phyloP scores from a whole-genome alignment of 768 basidiomycete genomes.

The Gautieria morchelliformis region DNA sequence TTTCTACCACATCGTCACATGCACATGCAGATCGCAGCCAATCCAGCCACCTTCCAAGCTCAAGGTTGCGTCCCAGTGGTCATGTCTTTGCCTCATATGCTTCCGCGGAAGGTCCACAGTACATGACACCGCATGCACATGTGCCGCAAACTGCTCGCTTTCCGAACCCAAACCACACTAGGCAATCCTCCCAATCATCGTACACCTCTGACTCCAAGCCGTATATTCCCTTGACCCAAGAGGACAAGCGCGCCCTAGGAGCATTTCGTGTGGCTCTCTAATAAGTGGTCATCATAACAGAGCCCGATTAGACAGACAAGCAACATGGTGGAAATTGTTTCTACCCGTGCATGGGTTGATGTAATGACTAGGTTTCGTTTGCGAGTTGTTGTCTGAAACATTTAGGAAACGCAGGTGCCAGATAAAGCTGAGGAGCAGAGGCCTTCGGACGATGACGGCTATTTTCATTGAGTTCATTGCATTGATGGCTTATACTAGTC shows the following conservation, averaged over 20 bases:
- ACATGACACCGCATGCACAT: constrained; percentile 4
- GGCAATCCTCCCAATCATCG: constrained; percentile 11
- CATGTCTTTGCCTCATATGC: not conserved
- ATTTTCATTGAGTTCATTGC: no score
- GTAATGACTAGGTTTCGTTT: no score
- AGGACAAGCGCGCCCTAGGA: constrained; percentile 49
- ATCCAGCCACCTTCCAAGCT: not conserved
- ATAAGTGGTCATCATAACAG: not conserved
- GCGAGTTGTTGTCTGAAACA: no score
- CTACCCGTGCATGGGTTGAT: not conserved
- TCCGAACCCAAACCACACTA: constrained; percentile 3
- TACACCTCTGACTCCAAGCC: constrained; percentile 20
- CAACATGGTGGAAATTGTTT: not conserved
- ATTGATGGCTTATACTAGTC: no score
- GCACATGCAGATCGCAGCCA: constrained; percentile 2
- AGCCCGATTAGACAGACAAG: not conserved
- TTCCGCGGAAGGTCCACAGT: not conserved
- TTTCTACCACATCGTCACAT: constrained; percentile 10
- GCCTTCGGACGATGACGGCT: no score
- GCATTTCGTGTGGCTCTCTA: constrained; percentile 46
- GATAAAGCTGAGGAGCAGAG: no score
- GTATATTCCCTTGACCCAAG: constrained; percentile 37
- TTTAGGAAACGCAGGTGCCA: no score
- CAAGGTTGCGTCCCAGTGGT: not conserved
- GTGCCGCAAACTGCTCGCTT: not conserved